phyloP scores from a whole-genome alignment of 2,329 filamentous ascomycete species.

The Claviceps humidiphila region DNA sequence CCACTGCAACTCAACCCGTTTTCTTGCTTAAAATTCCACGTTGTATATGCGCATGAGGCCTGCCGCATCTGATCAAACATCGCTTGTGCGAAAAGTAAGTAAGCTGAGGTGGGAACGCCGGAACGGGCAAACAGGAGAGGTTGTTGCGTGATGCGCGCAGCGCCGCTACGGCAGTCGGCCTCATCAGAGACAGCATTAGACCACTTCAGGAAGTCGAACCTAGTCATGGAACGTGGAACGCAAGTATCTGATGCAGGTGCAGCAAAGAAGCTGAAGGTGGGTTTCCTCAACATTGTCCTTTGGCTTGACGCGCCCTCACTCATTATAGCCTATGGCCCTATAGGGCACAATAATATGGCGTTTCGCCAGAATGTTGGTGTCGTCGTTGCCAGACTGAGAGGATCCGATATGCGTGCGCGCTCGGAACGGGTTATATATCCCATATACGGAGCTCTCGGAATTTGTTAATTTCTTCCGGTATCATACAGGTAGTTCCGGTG shows the following conservation, averaged over 20 bases:
- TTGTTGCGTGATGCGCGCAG: not conserved
- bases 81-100: conserved; percentile 20
- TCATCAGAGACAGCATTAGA: conserved; percentile 12
- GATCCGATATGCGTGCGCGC: not conserved
- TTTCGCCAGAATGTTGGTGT: conserved; percentile 18
- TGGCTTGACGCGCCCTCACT: conserved; percentile 15
- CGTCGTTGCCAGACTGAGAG: conserved; percentile 8
- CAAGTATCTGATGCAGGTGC: conserved; percentile 14
- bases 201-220: conserved; percentile 13
- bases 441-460: too few relatives aligned
- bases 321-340: conserved; percentile 14
- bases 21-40: not conserved
- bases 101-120: conserved; percentile 10
- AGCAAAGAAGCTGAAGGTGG: conserved; percentile 19
- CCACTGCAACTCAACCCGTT: not conserved
- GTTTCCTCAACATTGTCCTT: conserved; percentile 14
- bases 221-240: conserved; percentile 7
- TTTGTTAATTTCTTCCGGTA: too few relatives aligned
- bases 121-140: conserved; percentile 13
- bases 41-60: not conserved
- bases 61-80: conserved; percentile 5
- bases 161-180: not conserved
- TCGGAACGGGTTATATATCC: conserved; percentile 7
- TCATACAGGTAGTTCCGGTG: too few relatives aligned
- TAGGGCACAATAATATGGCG: conserved; percentile 14